Evolutionary conservation across 441 rosid genomes (phyloP).

Genomic region (Viola pubescens): DNA sequence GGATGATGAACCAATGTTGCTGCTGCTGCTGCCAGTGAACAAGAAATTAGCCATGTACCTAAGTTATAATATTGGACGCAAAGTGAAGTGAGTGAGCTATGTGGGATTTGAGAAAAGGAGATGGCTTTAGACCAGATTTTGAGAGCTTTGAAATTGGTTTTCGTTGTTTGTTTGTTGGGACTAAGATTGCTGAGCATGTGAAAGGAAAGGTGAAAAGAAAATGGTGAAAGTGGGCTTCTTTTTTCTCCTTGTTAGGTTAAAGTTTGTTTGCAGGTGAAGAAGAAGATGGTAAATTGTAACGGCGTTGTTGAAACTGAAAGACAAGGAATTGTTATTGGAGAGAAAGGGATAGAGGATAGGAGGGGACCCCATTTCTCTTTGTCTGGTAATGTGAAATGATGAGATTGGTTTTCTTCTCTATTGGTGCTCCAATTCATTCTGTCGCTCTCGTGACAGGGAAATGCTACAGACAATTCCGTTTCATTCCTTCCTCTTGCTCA

Average conservation of each 20-base stretch:
- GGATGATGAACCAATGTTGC: constrained; percentile 21
- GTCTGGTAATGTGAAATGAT: not conserved
- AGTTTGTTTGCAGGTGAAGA: not conserved
- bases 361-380: constrained; percentile 7
- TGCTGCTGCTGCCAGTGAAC: constrained; percentile 8
- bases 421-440: not conserved
- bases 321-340: not conserved
- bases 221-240: constrained; percentile 1
- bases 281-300: too few species aligned
- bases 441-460: not conserved
- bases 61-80: not conserved
- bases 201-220: not conserved
- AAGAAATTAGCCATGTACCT: not conserved
- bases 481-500: too few species aligned
- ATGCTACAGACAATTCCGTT: not conserved
- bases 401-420: not conserved
- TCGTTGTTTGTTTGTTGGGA: not conserved
- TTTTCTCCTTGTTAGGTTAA: not conserved
- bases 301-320: not conserved
- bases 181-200: constrained; percentile 1
- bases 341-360: constrained; percentile 2
- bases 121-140: not conserved
- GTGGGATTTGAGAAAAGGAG: constrained; percentile 1
- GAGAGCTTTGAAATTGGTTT: not conserved
- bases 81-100: not conserved